Evolutionary conservation across 176 grass and related monocot species (phyloP).

Genomic region (Eragrostis curvula): DNA sequence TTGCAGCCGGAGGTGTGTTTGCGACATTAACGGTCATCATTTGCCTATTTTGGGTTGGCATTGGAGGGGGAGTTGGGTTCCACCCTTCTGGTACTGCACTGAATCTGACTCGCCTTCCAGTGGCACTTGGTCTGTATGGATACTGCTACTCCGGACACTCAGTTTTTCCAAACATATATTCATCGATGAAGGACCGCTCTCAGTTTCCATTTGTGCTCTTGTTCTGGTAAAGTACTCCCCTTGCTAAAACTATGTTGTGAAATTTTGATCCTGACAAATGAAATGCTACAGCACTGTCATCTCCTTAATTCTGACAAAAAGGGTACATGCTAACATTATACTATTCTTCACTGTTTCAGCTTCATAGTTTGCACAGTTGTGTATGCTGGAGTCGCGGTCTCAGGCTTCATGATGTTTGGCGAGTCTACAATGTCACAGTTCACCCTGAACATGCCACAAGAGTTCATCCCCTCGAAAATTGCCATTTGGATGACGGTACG

Average conservation of each 20-base stretch:
- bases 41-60: conserved; percentile 72
- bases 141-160: conserved; percentile 89
- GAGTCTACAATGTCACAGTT: conserved; percentile 75
- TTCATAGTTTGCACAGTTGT: conserved; percentile 57
- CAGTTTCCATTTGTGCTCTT: conserved; percentile 65
- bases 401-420: conserved; percentile 79
- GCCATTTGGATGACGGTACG: conserved; percentile 85
- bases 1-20: conserved; percentile 66
- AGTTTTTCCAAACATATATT: conserved; percentile 85
- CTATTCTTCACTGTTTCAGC: conserved; percentile 39
- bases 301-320: background rate
- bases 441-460: conserved; percentile 72
- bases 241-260: background rate
- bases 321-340: background rate
- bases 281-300: background rate
- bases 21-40: conserved; percentile 59
- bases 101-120: conserved; percentile 58
- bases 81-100: conserved; percentile 52
- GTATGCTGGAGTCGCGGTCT: conserved; percentile 55
- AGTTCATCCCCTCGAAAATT: conserved; percentile 61
- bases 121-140: conserved; percentile 77
- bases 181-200: conserved; percentile 62
- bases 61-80: conserved; percentile 70
- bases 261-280: conserved; percentile 10
- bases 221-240: conserved; percentile 48